phyloP scores from a whole-genome alignment of 176 grass and related monocot species.

The Bromus sterilis region DNA sequence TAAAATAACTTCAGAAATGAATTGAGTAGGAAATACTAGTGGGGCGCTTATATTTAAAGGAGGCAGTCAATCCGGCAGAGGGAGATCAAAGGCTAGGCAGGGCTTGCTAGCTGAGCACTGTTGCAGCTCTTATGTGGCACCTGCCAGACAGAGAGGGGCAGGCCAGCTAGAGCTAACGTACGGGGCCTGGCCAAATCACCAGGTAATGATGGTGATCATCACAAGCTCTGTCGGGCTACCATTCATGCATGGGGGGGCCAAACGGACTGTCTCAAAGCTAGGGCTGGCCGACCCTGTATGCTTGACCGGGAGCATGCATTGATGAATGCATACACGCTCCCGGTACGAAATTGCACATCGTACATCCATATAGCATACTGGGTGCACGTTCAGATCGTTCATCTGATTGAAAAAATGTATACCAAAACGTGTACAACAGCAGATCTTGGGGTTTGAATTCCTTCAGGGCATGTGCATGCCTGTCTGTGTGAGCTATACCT shows the following conservation, averaged over 20 bases:
- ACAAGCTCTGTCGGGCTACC: constrained; percentile 27
- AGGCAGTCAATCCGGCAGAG: neutral
- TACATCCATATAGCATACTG: no score
- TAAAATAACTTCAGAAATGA: neutral
- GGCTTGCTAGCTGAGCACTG: neutral
- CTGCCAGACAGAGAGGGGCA: constrained; percentile 11
- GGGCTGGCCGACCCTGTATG: constrained; percentile 18
- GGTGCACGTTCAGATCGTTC: neutral
- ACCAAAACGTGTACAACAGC: neutral
- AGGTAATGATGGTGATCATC: constrained; percentile 57
- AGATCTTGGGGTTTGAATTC: neutral
- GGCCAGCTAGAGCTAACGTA: neutral
- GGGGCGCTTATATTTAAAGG: constrained; percentile 14
- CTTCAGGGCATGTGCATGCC: neutral
- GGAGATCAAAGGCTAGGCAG: neutral
- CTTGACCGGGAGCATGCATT: constrained; percentile 23
- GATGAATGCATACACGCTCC: neutral
- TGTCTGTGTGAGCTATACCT: neutral
- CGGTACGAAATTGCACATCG: neutral
- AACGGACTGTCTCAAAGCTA: neutral
- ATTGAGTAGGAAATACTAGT: neutral
- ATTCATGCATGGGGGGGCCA: neutral
- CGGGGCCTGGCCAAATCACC: constrained; percentile 34
- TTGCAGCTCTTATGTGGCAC: constrained; percentile 16
- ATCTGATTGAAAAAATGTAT: neutral